phyloP scores from a whole-genome alignment of 2,329 filamentous ascomycete species.

The Verticillium albo-atrum region DNA sequence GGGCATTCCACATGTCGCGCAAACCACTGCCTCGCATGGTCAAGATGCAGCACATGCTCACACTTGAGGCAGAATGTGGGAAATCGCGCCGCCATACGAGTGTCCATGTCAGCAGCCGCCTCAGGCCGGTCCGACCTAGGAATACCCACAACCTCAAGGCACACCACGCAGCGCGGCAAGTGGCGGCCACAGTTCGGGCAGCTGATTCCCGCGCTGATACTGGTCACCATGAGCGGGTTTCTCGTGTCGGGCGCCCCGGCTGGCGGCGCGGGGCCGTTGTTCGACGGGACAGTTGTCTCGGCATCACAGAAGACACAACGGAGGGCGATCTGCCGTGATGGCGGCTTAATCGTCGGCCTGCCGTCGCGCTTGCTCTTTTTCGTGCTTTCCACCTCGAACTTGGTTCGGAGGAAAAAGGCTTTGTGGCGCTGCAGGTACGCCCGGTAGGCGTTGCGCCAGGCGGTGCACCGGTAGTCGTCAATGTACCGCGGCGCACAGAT shows the following conservation, averaged over 20 bases:
- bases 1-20: constrained; percentile 60
- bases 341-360: constrained; percentile 56
- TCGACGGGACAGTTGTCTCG: constrained; percentile 34
- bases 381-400: constrained; percentile 74
- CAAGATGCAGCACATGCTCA: constrained; percentile 63
- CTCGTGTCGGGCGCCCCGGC: constrained; percentile 22
- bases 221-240: constrained; percentile 56
- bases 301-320: constrained; percentile 74
- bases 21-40: constrained; percentile 66
- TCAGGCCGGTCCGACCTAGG: constrained; percentile 57
- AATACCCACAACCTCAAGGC: constrained; percentile 61
- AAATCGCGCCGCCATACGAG: constrained; percentile 50
- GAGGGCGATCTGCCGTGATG: constrained; percentile 66
- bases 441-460: constrained; percentile 70
- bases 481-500: constrained; percentile 73
- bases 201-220: constrained; percentile 56
- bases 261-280: constrained; percentile 9
- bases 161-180: constrained; percentile 63
- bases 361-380: constrained; percentile 63
- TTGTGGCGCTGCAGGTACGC: constrained; percentile 69
- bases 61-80: constrained; percentile 67
- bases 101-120: constrained; percentile 40
- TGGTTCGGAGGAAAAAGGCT: constrained; percentile 68
- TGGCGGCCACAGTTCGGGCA: constrained; percentile 65
- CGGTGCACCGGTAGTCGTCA: constrained; percentile 68